These are phyloP conservation scores for Syzygium aqueum DNA, from an alignment of 345 rosid genomes.

Conservation along the genomic window DNA sequence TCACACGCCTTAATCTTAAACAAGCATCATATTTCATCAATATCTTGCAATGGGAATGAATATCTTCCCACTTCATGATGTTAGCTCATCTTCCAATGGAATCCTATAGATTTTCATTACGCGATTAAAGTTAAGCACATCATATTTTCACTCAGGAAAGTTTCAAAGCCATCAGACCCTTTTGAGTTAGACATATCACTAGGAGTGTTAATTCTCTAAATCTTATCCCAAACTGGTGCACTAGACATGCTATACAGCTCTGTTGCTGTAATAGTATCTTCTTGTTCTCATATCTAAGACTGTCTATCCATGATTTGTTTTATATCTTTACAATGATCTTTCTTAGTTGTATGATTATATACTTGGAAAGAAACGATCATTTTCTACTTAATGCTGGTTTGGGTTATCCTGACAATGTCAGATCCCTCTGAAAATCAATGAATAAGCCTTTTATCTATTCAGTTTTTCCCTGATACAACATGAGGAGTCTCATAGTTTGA, in stretches of 20 bases:
- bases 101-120: background rate
- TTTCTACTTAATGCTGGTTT: background rate
- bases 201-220: background rate
- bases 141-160: background rate
- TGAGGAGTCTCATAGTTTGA: background rate
- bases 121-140: background rate
- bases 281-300: background rate
- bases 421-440: background rate
- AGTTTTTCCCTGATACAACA: background rate
- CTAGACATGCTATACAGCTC: background rate
- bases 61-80: background rate
- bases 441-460: background rate
- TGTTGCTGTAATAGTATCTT: background rate
- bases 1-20: background rate
- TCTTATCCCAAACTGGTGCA: background rate
- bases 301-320: background rate
- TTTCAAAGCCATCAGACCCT: background rate
- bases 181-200: background rate
- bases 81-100: background rate
- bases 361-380: background rate
- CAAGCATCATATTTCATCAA: background rate
- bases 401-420: background rate
- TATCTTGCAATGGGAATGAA: background rate
- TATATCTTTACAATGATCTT: background rate
- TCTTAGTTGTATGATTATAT: background rate